Percentiles rank a stretch among this genome's conserved stretches.
Conservation (phyloP, 768 basidiomycete genomes). For the Termitomyces sp. region DNA sequence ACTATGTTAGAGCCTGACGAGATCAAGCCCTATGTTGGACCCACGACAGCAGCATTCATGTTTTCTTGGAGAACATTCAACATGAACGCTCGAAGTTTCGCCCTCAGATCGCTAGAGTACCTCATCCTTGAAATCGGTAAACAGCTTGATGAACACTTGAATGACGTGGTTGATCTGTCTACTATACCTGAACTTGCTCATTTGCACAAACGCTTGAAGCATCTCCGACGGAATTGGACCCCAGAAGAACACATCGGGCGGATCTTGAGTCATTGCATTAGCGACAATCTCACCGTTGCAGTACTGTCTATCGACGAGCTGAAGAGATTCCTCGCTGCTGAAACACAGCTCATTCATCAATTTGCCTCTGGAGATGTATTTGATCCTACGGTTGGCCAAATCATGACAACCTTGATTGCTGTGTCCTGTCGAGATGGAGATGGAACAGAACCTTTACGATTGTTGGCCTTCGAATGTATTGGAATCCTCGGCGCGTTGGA, state of each 20-base stretch:
- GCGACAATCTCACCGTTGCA: slow-evolving; percentile 78
- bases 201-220: slow-evolving; percentile 35
- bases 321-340: slow-evolving; percentile 51
- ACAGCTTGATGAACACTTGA: slow-evolving; percentile 50
- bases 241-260: slow-evolving; percentile 52
- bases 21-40: slow-evolving; percentile 78
- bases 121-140: slow-evolving; percentile 60
- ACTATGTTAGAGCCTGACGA: slow-evolving; percentile 61
- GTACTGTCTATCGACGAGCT: slow-evolving; percentile 74
- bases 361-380: slow-evolving; percentile 85
- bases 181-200: slow-evolving; percentile 59
- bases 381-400: slow-evolving; percentile 64
- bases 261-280: slow-evolving; percentile 68
- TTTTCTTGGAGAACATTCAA: slow-evolving; percentile 70
- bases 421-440: slow-evolving; percentile 80
- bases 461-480: slow-evolving; percentile 83
- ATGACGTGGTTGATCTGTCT: slow-evolving; percentile 78
- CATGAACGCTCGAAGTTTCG: slow-evolving; percentile 42
- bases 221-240: slow-evolving; percentile 44
- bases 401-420: slow-evolving; percentile 61
- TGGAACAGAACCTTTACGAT: slow-evolving; percentile 57
- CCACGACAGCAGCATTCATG: slow-evolving; percentile 82
- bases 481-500: slow-evolving; percentile 92
- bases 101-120: slow-evolving; percentile 58
- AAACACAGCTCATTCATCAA: slow-evolving; percentile 47